A percentile compares a stretch with the other conserved stretches of the same genome.
phyloP scores from a whole-genome alignment of 768 basidiomycete species.

The Mycena metata region DNA sequence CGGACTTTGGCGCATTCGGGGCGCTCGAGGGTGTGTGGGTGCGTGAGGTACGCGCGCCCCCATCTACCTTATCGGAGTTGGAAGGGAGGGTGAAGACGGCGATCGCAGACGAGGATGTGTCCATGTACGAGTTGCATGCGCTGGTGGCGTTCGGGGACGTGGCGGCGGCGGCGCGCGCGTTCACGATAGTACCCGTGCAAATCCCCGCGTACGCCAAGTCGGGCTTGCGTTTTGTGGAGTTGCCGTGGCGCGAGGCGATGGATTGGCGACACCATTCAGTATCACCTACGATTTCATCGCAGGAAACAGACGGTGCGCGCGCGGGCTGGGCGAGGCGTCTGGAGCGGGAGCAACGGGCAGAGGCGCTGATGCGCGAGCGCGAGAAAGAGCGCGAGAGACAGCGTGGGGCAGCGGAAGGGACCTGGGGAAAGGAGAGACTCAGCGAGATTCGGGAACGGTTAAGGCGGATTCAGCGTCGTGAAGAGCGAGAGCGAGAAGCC shows the following conservation, averaged over 20 bases:
- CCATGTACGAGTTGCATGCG: slow-evolving; percentile 27
- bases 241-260: slow-evolving; percentile 26
- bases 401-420: slow-evolving; percentile 25
- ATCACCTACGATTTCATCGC: background rate
- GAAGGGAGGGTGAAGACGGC: too few species aligned
- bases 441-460: slow-evolving; percentile 22
- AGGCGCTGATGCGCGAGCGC: slow-evolving; percentile 18
- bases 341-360: background rate
- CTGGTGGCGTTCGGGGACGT: slow-evolving; percentile 25
- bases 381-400: slow-evolving; percentile 24
- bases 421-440: slow-evolving; percentile 29
- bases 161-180: slow-evolving; percentile 13
- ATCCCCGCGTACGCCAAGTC: slow-evolving; percentile 8
- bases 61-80: background rate
- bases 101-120: background rate
- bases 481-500: background rate
- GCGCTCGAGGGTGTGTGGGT: slow-evolving; percentile 33
- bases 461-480: background rate
- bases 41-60: background rate
- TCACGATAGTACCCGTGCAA: slow-evolving; percentile 12
- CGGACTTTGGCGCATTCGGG: slow-evolving; percentile 29
- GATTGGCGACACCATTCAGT: too few species aligned
- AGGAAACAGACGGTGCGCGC: background rate
- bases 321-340: slow-evolving; percentile 25
- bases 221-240: slow-evolving; percentile 10